Percentiles rank a stretch among this genome's conserved stretches.
These are phyloP conservation scores for Magnaporthiopsis rhizophila DNA, from an alignment of 2,329 filamentous ascomycete genomes.

Conservation along the genomic window DNA sequence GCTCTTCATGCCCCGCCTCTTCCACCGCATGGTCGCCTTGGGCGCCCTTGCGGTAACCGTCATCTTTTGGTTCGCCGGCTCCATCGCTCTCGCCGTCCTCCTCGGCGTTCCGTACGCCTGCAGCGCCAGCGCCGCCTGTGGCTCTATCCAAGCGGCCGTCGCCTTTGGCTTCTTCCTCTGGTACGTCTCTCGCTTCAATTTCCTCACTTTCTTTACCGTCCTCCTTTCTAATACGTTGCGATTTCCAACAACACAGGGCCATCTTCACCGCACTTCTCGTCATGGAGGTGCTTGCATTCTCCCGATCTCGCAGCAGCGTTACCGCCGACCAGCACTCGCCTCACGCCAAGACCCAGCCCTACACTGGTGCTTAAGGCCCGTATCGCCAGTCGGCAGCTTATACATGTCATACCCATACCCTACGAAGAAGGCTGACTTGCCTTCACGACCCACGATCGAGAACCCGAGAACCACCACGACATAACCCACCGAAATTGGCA, in stretches of 20 bases:
- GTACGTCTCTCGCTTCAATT: slow-evolving; percentile 19
- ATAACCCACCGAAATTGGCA: too few species aligned
- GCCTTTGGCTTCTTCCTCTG: slow-evolving; percentile 61
- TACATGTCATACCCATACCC: not conserved
- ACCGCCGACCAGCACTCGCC: slow-evolving; percentile 12
- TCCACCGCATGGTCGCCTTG: slow-evolving; percentile 58
- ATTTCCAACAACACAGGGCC: slow-evolving; percentile 25
- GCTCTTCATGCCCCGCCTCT: slow-evolving; percentile 49
- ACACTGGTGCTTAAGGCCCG: slow-evolving; percentile 12
- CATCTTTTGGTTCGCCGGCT: slow-evolving; percentile 86
- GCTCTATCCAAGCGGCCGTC: slow-evolving; percentile 52
- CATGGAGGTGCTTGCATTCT: slow-evolving; percentile 36
- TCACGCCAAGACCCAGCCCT: slow-evolving; percentile 14
- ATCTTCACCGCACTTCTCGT: slow-evolving; percentile 39
- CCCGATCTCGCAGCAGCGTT: slow-evolving; percentile 32
- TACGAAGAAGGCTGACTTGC: not conserved
- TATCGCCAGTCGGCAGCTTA: too few species aligned
- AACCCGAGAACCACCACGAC: not conserved
- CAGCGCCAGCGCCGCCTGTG: slow-evolving; percentile 45
- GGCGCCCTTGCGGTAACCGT: slow-evolving; percentile 64
- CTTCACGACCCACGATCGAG: not conserved
- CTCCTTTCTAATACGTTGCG: not conserved
- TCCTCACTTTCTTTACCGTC: not conserved
- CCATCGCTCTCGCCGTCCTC: slow-evolving; percentile 65
- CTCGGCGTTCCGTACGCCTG: slow-evolving; percentile 49